Evolutionary conservation across 1,139 yeast genomes (phyloP).

Genomic region (Kurtzmaniella quercitrusa): DNA sequence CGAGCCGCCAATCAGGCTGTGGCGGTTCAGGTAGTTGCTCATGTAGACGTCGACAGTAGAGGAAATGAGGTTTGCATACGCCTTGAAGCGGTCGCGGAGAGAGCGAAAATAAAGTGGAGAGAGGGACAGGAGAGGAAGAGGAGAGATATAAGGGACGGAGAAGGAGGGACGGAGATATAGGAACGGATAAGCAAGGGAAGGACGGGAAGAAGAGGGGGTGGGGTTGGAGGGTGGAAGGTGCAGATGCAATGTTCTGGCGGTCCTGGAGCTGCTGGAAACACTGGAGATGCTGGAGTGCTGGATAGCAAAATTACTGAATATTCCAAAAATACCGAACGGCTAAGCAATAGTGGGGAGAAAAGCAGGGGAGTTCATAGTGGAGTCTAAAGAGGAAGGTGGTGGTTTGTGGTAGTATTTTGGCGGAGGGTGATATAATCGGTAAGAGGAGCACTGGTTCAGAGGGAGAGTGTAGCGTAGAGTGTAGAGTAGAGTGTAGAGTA

Average conservation of each 20-base stretch:
- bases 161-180: not conserved
- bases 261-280: no score
- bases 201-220: not conserved
- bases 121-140: not conserved
- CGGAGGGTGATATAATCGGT: no score
- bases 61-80: not conserved
- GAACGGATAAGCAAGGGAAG: not conserved
- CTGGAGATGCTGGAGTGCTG: no score
- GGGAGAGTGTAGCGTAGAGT: not conserved
- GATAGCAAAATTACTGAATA: no score
- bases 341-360: no score
- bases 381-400: no score
- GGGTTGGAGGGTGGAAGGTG: no score
- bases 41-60: not conserved
- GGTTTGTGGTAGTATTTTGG: no score
- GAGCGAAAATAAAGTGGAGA: not conserved
- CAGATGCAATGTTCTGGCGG: no score
- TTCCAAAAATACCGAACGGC: no score
- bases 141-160: not conserved
- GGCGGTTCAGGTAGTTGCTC: conserved; percentile 29
- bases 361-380: not conserved
- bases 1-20: conserved; percentile 41
- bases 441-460: no score
- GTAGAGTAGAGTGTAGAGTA: not conserved
- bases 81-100: not conserved